phyloP scores from a whole-genome alignment of 352 stramenopile species.

The Thraustotheca clavata region DNA sequence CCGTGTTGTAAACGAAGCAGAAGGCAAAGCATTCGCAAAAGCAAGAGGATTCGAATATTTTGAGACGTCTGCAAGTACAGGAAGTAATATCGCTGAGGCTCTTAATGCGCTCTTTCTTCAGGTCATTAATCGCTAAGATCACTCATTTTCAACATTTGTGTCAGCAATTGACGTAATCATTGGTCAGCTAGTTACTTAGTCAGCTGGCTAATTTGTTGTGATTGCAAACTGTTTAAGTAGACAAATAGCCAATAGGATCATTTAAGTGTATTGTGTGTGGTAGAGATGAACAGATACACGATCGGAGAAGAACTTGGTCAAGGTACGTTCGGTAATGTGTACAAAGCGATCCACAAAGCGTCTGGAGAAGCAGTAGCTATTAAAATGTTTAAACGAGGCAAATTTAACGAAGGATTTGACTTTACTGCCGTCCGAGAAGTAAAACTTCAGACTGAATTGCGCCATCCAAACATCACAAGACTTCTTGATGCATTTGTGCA shows the following conservation, averaged over 20 bases:
- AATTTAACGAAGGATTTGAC: slow-evolving; percentile 84
- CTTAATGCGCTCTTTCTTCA: slow-evolving; percentile 77
- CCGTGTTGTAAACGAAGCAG: slow-evolving; percentile 65
- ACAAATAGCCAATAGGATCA: not conserved
- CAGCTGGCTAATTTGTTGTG: not conserved
- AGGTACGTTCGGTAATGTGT: slow-evolving; percentile 85
- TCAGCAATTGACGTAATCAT: no score
- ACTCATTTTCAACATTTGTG: no score
- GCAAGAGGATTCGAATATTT: slow-evolving; percentile 85
- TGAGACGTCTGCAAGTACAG: slow-evolving; percentile 87
- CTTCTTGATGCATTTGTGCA: slow-evolving; percentile 82
- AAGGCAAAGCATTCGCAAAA: slow-evolving; percentile 62
- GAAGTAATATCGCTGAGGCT: slow-evolving; percentile 74
- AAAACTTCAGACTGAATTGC: slow-evolving; percentile 80
- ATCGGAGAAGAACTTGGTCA: slow-evolving; percentile 65
- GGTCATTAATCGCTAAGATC: no score
- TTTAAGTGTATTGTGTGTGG: no score
- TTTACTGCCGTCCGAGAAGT: slow-evolving; percentile 86
- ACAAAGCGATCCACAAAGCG: slow-evolving; percentile 66
- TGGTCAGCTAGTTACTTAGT: no score
- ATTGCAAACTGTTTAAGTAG: not conserved
- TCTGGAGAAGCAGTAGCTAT: slow-evolving; percentile 65
- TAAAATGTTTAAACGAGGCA: slow-evolving; percentile 84
- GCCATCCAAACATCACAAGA: slow-evolving; percentile 78
- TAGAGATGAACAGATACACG: slow-evolving; percentile 74